phyloP scores from a whole-genome alignment of 2,329 filamentous ascomycete species.

The Neoscytalidium dimidiatum region DNA sequence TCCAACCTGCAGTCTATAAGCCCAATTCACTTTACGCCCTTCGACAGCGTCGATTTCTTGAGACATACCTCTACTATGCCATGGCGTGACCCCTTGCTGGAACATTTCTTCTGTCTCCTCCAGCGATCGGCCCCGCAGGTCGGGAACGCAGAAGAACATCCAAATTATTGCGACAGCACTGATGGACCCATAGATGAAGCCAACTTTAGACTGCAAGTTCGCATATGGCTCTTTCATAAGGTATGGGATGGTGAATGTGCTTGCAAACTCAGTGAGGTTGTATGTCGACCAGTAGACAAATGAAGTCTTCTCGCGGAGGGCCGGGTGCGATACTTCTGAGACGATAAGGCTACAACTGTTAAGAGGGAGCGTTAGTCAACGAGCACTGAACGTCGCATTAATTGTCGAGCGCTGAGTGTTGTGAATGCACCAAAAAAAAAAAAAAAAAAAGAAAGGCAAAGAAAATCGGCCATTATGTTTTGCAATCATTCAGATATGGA shows the following conservation, averaged over 20 bases:
- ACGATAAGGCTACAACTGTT: neutral
- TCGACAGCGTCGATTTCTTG: neutral
- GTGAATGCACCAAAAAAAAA: no score
- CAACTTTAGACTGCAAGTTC: neutral
- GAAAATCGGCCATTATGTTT: no score
- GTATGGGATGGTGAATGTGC: neutral
- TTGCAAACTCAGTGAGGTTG: neutral
- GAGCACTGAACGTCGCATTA: no score
- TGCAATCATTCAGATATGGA: no score
- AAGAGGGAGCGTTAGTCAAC: neutral
- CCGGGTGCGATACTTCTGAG: neutral
- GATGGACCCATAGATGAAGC: neutral
- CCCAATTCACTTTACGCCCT: neutral
- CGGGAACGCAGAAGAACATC: neutral
- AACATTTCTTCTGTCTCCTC: conserved; percentile 1
- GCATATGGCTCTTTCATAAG: neutral
- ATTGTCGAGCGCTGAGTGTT: no score
- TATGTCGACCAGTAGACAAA: neutral
- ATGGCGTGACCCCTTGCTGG: neutral
- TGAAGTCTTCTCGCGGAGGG: conserved; percentile 1
- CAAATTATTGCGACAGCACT: neutral
- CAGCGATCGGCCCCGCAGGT: neutral
- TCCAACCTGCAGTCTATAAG: neutral
- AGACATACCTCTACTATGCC: neutral
- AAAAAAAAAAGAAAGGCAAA: no score